Base-by-base conservation (phyloP, 2,329 filamentous ascomycete species). In the Fusarium keratoplasticum region DNA sequence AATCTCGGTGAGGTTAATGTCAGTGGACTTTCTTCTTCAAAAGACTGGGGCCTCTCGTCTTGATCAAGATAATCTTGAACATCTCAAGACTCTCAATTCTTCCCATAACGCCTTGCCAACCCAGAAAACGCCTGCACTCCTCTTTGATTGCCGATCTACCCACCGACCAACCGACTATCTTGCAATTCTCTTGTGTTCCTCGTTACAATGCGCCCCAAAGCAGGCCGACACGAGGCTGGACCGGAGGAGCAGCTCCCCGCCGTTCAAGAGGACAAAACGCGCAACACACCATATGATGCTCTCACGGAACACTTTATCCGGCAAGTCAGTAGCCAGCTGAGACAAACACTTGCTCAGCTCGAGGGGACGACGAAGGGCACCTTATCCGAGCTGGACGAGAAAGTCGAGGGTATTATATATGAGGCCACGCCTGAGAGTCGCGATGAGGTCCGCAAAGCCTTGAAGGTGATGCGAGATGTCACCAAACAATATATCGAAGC, bases 11-110 rank as follows among this genome's bases (percentile, higher is more conserved):
- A 55, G 18, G 14, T 64, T 31, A 10, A 40, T 20, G 33, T 9
- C 16, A 27, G 4, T 35, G 31, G 42, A 9, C 54, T 38, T 16
- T n/a, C 40, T 38, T n/a, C 61, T 70, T 72, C 40, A 70, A 61
- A 72, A 69, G 57, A 31, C 27, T 31, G 27, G 20, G n/a, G 13
- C 13, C 69, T 69, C 61, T 55, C 67, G 36, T 25, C 50, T 44
- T 67, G 35, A 61, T 27, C 14, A 36, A 22, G 47, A 31, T 29
- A 42, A 25, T 50, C 38, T 44, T 36, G 42, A 50, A 50, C 27
- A 31, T 7, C 29, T 20, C 47, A 31, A 54, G 47, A 20, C 27
- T 13, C 44, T 52, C 27, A 20, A 31, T 31, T 18, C n/a, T 31
- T 54, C 27, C 11, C 47, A 54, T 31, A 31, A 54, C 47, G 18